A percentile compares a stretch with the other conserved stretches of the same genome.
Conservation (phyloP, 2,329 filamentous ascomycete species). For the Penicillium sp. region DNA sequence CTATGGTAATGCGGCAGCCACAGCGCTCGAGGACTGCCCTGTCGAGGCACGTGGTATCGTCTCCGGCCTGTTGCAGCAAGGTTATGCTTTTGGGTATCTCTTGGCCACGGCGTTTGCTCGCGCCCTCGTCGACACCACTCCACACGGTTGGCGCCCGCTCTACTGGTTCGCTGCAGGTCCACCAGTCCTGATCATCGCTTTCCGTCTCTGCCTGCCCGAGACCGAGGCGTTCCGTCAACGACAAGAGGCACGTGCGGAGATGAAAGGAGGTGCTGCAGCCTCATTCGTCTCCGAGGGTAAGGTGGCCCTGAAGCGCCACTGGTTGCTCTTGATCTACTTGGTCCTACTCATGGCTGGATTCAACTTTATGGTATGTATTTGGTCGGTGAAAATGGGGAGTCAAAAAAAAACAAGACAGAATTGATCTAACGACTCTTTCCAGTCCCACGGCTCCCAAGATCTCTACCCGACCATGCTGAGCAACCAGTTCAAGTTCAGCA, state of each 20-base stretch:
- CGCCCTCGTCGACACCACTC: constrained; percentile 58
- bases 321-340: constrained; percentile 72
- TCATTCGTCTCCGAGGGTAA: constrained; percentile 72
- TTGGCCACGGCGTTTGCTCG: constrained; percentile 52
- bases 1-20: constrained; percentile 57
- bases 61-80: constrained; percentile 58
- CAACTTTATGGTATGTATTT: constrained; percentile 65
- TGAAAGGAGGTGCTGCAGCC: constrained; percentile 52
- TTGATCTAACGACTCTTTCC: neutral
- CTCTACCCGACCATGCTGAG: constrained; percentile 55
- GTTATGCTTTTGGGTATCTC: constrained; percentile 60
- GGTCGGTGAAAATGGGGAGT: neutral
- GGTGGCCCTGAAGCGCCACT: constrained; percentile 71
- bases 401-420: neutral
- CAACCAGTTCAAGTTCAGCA: constrained; percentile 53
- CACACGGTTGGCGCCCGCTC: constrained; percentile 74
- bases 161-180: constrained; percentile 86
- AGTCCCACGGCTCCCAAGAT: constrained; percentile 66
- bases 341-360: constrained; percentile 85
- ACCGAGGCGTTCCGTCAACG: constrained; percentile 66
- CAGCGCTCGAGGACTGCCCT: constrained; percentile 58
- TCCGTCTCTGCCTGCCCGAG: constrained; percentile 72
- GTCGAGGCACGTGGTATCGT: constrained; percentile 53
- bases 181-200: constrained; percentile 72
- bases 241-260: constrained; percentile 55